Base-by-base conservation (phyloP, 768 basidiomycete genomes). In the Podaxis pistillaris region DNA sequence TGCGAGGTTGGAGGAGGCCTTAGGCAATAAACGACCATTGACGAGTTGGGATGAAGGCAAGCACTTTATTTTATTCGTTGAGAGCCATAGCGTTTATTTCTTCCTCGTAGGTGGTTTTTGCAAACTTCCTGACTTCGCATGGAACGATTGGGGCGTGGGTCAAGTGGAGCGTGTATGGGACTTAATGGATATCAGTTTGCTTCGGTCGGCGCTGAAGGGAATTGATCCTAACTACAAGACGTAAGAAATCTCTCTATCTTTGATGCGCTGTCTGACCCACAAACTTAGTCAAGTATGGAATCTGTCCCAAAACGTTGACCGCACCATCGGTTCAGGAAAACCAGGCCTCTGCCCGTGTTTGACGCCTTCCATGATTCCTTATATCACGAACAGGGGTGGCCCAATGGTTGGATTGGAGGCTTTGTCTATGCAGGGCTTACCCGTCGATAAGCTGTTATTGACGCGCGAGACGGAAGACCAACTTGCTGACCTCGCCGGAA, bases 91-190 rank as follows among this genome's bases (percentile, higher is more conserved):
- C 64, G 50, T 67, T 41, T 22, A 40, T 58, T n/a, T 53, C 54
- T 57, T 28, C 11, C 28, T 59, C 36, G 41, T 58, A 91, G 92
- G 88, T 71, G 93, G 91, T 9, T 87, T 83, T 65, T 94, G 92
- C 70, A 93, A 90, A 70, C 76, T 96, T 58, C 89, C 88, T 0
- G 94, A 96, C 68, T 93, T 91, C 68, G 89, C 90, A 33, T 98
- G 96, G 96, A 85, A 87, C 62, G 94, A 97, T 71, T 98, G 96
- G 96, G 93, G 88, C 26, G 77, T 86, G n/a, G 85, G 86, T 12
- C 95, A 97, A 72, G 95, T 97, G 19, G 94, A 97, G 70, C 87
- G 96, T 36, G 96, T 98, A 3, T 91, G 93, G 88, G 96, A 98
- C 72, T 74, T 98, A 66, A 90, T 96, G 88, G 96, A 98, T 69